phyloP scores from a whole-genome alignment of 1,284 basidiomycete genomes.

The Tetrapyrgos nigripes region DNA sequence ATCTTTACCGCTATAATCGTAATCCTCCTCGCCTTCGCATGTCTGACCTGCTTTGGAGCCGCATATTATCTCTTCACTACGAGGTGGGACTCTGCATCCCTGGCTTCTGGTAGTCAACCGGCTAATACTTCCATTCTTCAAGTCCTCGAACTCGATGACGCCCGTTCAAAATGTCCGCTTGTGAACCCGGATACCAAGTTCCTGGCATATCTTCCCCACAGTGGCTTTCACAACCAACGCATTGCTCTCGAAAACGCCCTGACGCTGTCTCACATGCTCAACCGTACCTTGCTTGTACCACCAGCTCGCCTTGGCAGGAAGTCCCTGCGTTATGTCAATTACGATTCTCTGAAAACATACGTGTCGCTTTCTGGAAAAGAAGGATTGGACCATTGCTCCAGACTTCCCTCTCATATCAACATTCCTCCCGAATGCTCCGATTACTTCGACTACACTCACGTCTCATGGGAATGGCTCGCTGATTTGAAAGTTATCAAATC shows the following conservation, averaged over 20 bases:
- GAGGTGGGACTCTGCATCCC: constrained; percentile 53
- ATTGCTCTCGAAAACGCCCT: constrained; percentile 85
- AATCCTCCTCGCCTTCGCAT: constrained; percentile 52
- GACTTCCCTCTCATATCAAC: constrained; percentile 34
- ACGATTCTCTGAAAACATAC: constrained; percentile 57
- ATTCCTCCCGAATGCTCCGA: constrained; percentile 62
- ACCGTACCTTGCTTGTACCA: constrained; percentile 78
- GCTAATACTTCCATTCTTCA: constrained; percentile 35
- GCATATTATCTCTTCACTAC: constrained; percentile 70
- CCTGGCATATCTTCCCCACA: constrained; percentile 76
- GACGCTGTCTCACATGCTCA: constrained; percentile 67
- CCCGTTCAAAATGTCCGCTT: constrained; percentile 10
- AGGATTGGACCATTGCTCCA: constrained; percentile 58
- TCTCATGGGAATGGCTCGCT: constrained; percentile 76
- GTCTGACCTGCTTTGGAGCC: constrained; percentile 57
- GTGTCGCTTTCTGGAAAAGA: constrained; percentile 57
- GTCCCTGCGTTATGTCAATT: constrained; percentile 68
- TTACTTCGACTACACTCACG: constrained; percentile 62
- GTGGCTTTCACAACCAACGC: constrained; percentile 85
- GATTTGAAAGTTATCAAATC: constrained; percentile 47
- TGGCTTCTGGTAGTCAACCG: constrained; percentile 22
- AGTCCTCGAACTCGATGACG: constrained; percentile 34
- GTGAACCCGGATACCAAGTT: constrained; percentile 44
- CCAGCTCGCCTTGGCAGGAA: constrained; percentile 69
- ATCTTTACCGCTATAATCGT: constrained; percentile 41